Evolutionary conservation across 2,329 filamentous ascomycete species (phyloP).

Genomic region (Clonostachys rosea): DNA sequence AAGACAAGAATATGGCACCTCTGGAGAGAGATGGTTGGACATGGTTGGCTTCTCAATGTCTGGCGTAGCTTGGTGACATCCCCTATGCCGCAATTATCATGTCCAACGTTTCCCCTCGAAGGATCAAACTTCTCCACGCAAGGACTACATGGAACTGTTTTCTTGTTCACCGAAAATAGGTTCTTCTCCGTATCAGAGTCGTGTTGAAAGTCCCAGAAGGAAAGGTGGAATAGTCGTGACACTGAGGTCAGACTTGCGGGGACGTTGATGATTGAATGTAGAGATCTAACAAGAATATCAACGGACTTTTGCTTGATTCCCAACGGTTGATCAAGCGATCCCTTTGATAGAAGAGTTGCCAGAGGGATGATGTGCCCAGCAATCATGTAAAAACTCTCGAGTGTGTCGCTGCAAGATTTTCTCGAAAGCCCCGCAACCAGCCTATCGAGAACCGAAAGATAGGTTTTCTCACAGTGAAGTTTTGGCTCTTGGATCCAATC

Average conservation of each 20-base stretch:
- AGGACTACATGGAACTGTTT: not conserved
- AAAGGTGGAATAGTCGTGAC: constrained; percentile 2
- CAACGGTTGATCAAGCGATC: not conserved
- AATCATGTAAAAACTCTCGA: not conserved
- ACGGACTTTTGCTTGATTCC: not conserved
- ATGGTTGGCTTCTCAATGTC: not conserved
- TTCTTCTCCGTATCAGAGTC: constrained; percentile 5
- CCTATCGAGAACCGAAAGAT: constrained; percentile 8
- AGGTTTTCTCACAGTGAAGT: constrained; percentile 6
- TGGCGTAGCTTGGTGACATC: not conserved
- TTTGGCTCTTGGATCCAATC: not conserved
- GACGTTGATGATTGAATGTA: not conserved
- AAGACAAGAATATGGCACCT: no score
- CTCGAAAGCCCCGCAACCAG: not conserved
- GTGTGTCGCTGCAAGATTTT: no score
- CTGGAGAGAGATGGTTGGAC: not conserved
- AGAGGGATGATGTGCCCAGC: not conserved
- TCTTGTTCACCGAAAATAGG: constrained; percentile 29
- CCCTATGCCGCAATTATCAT: not conserved
- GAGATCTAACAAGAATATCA: not conserved
- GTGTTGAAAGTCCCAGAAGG: constrained; percentile 33
- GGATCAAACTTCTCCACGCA: not conserved
- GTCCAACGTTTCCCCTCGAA: not conserved
- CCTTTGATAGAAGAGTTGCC: not conserved
- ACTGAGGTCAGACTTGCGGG: not conserved